These are phyloP conservation scores for Backusella morwellensis DNA, from an alignment of 192 early-diverging fungal genomes.

Conservation along the genomic window DNA sequence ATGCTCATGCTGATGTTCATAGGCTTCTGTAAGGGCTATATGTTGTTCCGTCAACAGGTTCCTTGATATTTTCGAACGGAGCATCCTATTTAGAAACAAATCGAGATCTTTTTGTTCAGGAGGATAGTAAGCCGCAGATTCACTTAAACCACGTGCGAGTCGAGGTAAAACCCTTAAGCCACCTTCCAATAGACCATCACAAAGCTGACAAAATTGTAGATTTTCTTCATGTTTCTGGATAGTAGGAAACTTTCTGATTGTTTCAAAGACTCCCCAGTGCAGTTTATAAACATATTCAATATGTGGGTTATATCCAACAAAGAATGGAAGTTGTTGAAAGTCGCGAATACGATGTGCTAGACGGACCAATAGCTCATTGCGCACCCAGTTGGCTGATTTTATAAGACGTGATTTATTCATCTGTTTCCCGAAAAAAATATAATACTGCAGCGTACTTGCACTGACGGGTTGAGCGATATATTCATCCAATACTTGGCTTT, in stretches of 20 bases:
- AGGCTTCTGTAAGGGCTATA: conserved; percentile 72
- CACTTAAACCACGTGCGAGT: conserved; percentile 84
- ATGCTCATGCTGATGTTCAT: conserved; percentile 42
- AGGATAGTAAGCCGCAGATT: conserved; percentile 51
- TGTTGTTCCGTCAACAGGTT: conserved; percentile 93
- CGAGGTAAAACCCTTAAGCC: conserved; percentile 87
- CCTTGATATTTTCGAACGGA: conserved; percentile 84
- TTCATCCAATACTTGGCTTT: conserved; percentile 84
- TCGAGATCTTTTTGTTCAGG: conserved; percentile 66
- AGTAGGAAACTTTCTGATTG: conserved; percentile 64
- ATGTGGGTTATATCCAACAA: conserved; percentile 88
- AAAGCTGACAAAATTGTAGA: conserved; percentile 69
- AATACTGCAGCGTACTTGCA: conserved; percentile 86
- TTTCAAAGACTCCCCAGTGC: conserved; percentile 92
- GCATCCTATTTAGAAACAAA: conserved; percentile 87
- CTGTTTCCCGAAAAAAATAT: conserved; percentile 86
- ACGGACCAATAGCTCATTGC: conserved; percentile 86
- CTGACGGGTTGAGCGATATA: conserved; percentile 76
- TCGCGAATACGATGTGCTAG: conserved; percentile 90
- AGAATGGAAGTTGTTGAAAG: conserved; percentile 91
- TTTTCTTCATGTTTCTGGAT: conserved; percentile 86
- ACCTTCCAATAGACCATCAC: conserved; percentile 70
- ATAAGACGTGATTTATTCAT: conserved; percentile 83
- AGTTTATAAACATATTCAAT: conserved; percentile 81
- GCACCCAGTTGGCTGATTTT: conserved; percentile 87